Base-by-base conservation (phyloP, 2,329 filamentous ascomycete genomes). In the Botryosphaeria dothidea region DNA sequence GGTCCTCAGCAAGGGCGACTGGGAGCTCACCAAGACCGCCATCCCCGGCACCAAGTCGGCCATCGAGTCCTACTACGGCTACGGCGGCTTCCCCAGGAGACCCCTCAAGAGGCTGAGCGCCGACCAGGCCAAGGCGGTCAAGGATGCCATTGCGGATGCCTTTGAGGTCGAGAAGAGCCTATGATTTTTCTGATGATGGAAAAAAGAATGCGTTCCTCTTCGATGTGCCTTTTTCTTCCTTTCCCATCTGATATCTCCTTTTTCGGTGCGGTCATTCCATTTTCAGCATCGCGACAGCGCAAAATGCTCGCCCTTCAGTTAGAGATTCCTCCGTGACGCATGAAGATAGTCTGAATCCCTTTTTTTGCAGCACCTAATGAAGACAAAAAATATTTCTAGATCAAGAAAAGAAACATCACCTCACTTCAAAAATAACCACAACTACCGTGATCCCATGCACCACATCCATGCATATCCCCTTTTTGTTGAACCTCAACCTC, bases 1-100 rank as follows among this genome's bases (percentile, higher is more conserved):
- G 77, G 79, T 89, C n/a, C 85, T 96, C 67, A 89, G 89, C 71
- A 88, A 88, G 73, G 89, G 89, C 34, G 92, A 96, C 78, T 96
- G 92, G 92, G 88, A 89, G 48, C 81, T 94, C 63, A 95, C 92
- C 67, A 93, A 93, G 80, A 84, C 90, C 0, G 91, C 91, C 51
- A 92, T 95, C 71, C 89, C 92, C 0, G 92, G 91, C n/a, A 95
- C 92, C 23, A 96, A 96, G 84, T 87, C 86, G 69, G 91, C 90
- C 11, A 88, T 96, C 71, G 88, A 95, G 81, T 87, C 82, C 69
- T 92, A 92, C 77, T 92, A 87, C 74, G 92, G 92, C 56, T 96
- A 96, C 75, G 92, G 92, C 29, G 91, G 90, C 3, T 87, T 88
- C 75, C 91, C 92, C 4, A 85, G 92, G 66, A 83, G 85, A 71